Evolutionary conservation across 306 rosid species (phyloP), one percentile per base, ranked within the genome.

Genomic region (Benincasa hispida): DNA sequence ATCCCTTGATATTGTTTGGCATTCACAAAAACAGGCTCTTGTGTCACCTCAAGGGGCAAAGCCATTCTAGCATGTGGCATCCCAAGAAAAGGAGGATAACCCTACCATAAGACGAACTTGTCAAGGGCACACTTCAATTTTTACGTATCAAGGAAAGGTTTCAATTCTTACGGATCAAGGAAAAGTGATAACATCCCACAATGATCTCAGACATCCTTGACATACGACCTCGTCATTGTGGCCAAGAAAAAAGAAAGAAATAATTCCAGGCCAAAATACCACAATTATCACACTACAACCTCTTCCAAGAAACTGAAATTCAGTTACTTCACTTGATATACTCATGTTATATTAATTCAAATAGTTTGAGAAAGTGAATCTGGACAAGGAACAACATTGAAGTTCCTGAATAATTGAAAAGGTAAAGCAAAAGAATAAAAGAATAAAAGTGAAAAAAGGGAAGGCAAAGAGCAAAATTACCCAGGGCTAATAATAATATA

Each of bases 1-100:
- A 94, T 94, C 76, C 97, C 98, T 81, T 89, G 96, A 91, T 91
- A 94, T 79, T 94, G 98, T 78, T 91, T 94, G 61, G 98, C 98
- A 79, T 94, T 94, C 81, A 94, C 98, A 83, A 87, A 94, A 61
- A 94, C 98, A 81, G 98, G 98, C 74, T 94, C 98, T 78, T 94
- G 98, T 51, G 97, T 83, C 96, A 91, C 89, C 91, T 94, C 98
- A 47, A 87, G 97, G 63, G 96, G 97, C 86, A 94, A 88, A 39
- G 96, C 91, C 97, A 94, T 94, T 81, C 98, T 88, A 77, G 96
- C 86, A 84, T 91, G 98, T 42, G 93, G 95, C 90, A 92, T 82
- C 85, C 96, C 98, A 27, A 87, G 84, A 79, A 85, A 89, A 81
- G 97, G 96, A 83, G 94, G 85, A 82, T 87, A 94, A 77, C 88